Evolutionary conservation across 106 monocot species (phyloP).

Genomic region (Phalaenopsis aphrodite): DNA sequence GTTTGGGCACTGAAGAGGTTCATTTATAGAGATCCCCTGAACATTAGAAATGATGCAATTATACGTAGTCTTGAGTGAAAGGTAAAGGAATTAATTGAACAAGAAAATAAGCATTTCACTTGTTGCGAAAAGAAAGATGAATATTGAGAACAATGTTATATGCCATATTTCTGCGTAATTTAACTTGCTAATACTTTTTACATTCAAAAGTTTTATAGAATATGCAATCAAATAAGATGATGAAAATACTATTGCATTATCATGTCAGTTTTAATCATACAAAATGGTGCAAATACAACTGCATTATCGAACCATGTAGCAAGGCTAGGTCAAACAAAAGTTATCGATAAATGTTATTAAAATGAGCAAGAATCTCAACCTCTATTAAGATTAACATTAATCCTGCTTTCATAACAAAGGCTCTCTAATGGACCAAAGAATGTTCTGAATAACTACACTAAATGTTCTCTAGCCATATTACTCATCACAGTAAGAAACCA

Average conservation of each 20-base stretch:
- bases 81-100: not conserved
- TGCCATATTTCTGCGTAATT: not conserved
- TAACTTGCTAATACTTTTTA: not conserved
- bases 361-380: not conserved
- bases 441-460: not conserved
- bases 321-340: not conserved
- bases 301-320: not conserved
- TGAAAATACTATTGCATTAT: not conserved
- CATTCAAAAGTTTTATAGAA: conserved; percentile 1
- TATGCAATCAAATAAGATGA: not conserved
- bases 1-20: conserved; percentile 86
- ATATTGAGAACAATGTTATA: not conserved
- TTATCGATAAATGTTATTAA: not conserved
- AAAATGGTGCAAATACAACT: not conserved
- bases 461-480: not conserved
- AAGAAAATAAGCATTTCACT: conserved; percentile 2
- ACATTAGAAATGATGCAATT: conserved; percentile 9
- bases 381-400: not conserved
- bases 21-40: conserved; percentile 84
- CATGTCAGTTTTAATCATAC: too few relatives aligned
- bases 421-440: not conserved
- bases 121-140: not conserved
- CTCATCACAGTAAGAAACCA: not conserved
- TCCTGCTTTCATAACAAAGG: not conserved
- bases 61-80: not conserved